Conservation (phyloP, 192 early-diverging fungal species). For the Mortierella alpina region DNA sequence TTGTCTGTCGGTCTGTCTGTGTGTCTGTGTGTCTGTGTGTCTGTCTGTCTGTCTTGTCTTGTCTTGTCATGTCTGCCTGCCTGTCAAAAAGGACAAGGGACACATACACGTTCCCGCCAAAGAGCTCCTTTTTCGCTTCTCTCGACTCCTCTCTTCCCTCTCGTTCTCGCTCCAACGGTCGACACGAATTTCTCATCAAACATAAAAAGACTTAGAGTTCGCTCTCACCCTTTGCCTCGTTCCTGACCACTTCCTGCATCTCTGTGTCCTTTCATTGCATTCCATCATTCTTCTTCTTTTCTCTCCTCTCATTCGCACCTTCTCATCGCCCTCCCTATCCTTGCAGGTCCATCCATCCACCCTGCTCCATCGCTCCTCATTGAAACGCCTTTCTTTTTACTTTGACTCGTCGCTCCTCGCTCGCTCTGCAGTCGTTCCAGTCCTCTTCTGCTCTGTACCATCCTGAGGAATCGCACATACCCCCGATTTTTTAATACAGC, state of each 20-base stretch:
- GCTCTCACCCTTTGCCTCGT: not conserved
- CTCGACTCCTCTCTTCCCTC: not conserved
- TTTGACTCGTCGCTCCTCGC: not conserved
- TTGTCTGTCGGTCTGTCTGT: too few relatives aligned
- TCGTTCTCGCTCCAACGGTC: not conserved
- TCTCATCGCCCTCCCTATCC: not conserved
- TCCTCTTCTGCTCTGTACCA: not conserved
- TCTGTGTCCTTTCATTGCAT: not conserved
- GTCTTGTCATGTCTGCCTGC: too few relatives aligned
- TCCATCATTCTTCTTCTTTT: not conserved
- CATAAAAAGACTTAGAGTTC: conserved; percentile 12
- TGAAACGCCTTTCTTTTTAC: not conserved
- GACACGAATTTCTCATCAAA: conserved; percentile 9
- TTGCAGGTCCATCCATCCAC: not conserved
- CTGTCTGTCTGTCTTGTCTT: too few relatives aligned
- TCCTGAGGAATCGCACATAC: not conserved
- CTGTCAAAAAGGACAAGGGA: too few relatives aligned
- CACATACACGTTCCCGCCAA: too few relatives aligned
- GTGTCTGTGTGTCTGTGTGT: too few relatives aligned
- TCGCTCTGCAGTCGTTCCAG: not conserved
- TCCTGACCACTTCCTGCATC: not conserved
- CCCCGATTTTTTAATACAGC: not conserved
- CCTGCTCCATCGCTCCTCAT: not conserved
- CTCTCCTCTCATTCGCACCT: conserved; percentile 1
- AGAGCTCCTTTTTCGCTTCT: not conserved